Percentiles rank a stretch among this genome's conserved stretches.
Evolutionary conservation across 2,329 filamentous ascomycete genomes (phyloP).

Genomic region (Claviceps arundinis): DNA sequence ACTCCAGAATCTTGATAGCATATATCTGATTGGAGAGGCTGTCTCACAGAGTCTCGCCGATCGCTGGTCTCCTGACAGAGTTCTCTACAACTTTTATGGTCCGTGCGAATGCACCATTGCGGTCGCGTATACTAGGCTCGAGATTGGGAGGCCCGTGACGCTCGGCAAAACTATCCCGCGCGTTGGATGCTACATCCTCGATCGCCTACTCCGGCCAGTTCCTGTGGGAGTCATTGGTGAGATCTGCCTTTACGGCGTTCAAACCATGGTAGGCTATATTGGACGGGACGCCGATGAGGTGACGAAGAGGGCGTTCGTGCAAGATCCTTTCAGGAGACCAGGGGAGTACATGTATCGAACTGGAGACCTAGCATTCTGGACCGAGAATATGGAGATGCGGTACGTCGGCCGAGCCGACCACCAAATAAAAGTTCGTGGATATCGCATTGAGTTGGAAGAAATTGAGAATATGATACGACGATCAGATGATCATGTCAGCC

Average conservation of each 20-base stretch:
- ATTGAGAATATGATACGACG: not conserved
- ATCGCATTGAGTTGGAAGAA: not conserved
- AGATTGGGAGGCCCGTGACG: not conserved
- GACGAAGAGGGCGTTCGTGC: not conserved
- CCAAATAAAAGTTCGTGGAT: not conserved
- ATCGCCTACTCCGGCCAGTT: not conserved
- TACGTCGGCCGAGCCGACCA: not conserved
- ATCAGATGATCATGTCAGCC: not conserved
- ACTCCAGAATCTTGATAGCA: not conserved
- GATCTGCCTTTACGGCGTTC: not conserved
- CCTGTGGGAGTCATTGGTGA: not conserved
- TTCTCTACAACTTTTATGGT: not conserved
- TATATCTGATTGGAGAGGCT: not conserved
- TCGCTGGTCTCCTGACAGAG: not conserved
- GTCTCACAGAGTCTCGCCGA: not conserved
- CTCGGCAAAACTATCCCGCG: not conserved
- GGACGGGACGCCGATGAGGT: not conserved
- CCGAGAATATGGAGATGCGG: not conserved
- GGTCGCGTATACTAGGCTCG: not conserved
- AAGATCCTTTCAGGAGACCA: not conserved
- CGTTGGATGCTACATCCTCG: not conserved
- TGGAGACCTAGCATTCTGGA: not conserved
- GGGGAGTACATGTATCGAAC: not conserved
- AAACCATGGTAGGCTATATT: not conserved
- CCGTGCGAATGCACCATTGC: not conserved